Evolutionary conservation across 805 yeast genomes (phyloP), one percentile per base, ranked within the genome.

Genomic region (Kazachstania bromeliacearum): DNA sequence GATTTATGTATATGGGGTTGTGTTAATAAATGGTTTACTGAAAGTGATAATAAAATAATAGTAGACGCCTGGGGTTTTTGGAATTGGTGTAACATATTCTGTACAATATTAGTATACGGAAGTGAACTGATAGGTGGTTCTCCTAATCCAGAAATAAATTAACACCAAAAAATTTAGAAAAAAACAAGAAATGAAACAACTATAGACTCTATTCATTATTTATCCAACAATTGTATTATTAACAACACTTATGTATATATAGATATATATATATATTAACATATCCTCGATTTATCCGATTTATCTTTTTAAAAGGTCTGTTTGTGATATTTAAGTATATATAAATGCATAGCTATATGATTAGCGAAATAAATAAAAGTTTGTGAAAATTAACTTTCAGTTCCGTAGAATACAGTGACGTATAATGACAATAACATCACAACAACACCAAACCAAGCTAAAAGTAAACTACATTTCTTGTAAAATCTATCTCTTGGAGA

Each of bases 81-180:
- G 97, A 85, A 88, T 50, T 89, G 97, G 97, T 73, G 84, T 40
- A 89, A 89, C 55, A 83, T 89, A 66, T 77, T 80, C 46, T 71
- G 80, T 36, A 82, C 94, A 8, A 63, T 92, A 38, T 64, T 76
- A n/a, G 66, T 92, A 19, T 89, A 89, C 59, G 77, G 80, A 21
- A 66, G 82, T 32, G 98, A 89, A 61, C 65, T 89, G n/a, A 28
- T 35, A 28, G 37, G 37, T 17, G 37, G 33, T 24, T 17, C 24
- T 7, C 16, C 33, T 8, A 22, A 22, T n/a, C 28, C 22, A 25
- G 37, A 34, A 13, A 25, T 32, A 24, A 32, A 17, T 20, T 32
- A 32, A 25, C 8, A 14, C 13, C 4, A 13, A n/a, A n/a, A n/a
- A n/a, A n/a, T n/a, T n/a, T n/a, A n/a, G n/a, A n/a, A n/a, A n/a